Conservation (phyloP, 169 alveolate genomes). For the Babesia microti region DNA sequence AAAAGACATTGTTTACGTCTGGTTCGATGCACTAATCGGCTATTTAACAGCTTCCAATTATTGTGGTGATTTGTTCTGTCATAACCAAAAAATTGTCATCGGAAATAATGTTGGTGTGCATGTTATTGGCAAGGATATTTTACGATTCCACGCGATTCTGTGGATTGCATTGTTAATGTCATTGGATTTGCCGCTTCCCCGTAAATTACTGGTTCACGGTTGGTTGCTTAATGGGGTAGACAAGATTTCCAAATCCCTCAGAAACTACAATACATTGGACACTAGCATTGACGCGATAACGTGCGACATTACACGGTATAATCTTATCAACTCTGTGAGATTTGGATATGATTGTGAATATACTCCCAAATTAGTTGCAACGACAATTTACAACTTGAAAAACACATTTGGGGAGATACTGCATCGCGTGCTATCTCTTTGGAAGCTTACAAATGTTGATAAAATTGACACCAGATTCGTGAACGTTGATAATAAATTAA, state of each 20-base stretch:
- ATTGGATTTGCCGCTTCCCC: slow-evolving; percentile 50
- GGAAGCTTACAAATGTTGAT: slow-evolving; percentile 1
- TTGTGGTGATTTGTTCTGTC: neutral
- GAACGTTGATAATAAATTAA: neutral
- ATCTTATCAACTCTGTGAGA: slow-evolving; percentile 33
- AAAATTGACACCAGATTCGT: neutral
- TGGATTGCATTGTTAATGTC: slow-evolving; percentile 75
- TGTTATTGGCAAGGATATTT: slow-evolving; percentile 78
- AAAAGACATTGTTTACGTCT: slow-evolving; percentile 75
- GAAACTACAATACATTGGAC: slow-evolving; percentile 58
- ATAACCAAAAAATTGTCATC: neutral
- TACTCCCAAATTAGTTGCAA: slow-evolving; percentile 3
- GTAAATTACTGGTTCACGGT: slow-evolving; percentile 68
- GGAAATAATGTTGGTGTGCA: slow-evolving; percentile 31
- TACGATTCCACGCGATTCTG: slow-evolving; percentile 71
- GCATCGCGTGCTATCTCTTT: slow-evolving; percentile 17
- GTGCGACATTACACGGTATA: slow-evolving; percentile 28
- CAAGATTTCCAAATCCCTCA: slow-evolving; percentile 83
- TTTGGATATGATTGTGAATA: slow-evolving; percentile 31
- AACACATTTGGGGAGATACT: slow-evolving; percentile 29
- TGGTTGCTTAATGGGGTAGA: slow-evolving; percentile 65
- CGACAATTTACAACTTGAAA: slow-evolving; percentile 3
- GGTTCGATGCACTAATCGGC: slow-evolving; percentile 81
- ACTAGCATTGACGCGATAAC: slow-evolving; percentile 13
- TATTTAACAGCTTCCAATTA: slow-evolving; percentile 53